A percentile compares a stretch with the other conserved stretches of the same genome.
Evolutionary conservation across 2,329 filamentous ascomycete genomes (phyloP).

Genomic region (Venturia oleaginea): DNA sequence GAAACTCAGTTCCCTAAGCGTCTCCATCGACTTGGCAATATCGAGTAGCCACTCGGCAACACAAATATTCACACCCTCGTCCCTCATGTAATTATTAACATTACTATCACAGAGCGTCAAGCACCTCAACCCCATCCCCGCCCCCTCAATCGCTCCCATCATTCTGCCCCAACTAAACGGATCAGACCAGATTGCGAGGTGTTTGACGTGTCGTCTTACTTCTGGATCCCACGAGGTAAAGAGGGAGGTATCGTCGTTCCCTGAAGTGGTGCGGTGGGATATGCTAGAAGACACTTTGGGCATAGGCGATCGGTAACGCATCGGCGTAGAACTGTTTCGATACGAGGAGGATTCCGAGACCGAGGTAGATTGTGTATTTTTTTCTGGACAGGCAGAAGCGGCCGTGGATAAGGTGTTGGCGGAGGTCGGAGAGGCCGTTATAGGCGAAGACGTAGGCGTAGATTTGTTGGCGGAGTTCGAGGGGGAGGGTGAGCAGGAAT

Average conservation of each 20-base stretch:
- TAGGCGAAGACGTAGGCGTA: conserved; percentile 7
- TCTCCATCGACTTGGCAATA: not conserved
- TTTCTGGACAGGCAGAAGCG: not conserved
- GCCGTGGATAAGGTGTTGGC: not conserved
- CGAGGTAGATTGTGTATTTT: not conserved
- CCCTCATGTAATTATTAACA: conserved; percentile 5
- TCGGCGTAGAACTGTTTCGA: not conserved
- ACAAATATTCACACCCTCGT: not conserved
- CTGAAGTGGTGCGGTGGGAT: not conserved
- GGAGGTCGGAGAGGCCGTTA: not conserved
- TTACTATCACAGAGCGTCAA: not conserved
- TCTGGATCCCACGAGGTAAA: not conserved
- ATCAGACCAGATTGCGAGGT: not conserved
- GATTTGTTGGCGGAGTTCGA: conserved; percentile 11
- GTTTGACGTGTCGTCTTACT: not conserved
- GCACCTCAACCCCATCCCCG: not conserved
- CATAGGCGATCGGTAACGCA: not conserved
- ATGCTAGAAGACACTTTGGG: not conserved
- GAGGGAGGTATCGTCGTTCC: not conserved
- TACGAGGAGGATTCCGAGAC: not conserved
- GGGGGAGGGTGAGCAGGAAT: not conserved
- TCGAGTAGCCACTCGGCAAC: conserved; percentile 1
- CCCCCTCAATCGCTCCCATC: not conserved
- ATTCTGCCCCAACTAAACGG: not conserved
- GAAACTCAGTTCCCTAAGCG: not conserved